Base-by-base conservation (phyloP, 768 basidiomycete species). In the Auricularia cornea region DNA sequence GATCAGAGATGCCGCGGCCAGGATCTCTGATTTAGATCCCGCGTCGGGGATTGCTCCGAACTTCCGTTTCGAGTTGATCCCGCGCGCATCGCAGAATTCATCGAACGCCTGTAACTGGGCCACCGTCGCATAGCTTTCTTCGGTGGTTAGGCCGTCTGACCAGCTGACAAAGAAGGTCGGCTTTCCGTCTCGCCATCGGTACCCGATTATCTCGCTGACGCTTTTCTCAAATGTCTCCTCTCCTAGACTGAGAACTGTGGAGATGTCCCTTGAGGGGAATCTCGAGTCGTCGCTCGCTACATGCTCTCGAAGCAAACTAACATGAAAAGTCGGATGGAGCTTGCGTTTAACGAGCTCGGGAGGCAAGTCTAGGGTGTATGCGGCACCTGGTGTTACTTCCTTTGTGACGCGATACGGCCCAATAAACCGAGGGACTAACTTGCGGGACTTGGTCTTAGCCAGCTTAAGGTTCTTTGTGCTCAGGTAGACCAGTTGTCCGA, bases 311-410 rank as follows among this genome's bases (percentile, higher is more conserved):
- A 82, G 64, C 12, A 73, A 56, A 2, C 62, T 70, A 0, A 68
- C 71, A 65, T 82, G 77, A 57, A 80, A 81, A 8, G 59, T 74
- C 0, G 69, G 69, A 40, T 76, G 72, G 6, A 79, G 72, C 3
- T 72, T 23, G 3, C 73, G 66, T 4, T 35, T 29, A 40, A 20
- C 23, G 0, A 77, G 63, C 2, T 72, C 72, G 0, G 41, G 56
- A 0, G 78, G 75, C 0, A 79, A 54, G 3, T 75, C 66, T 0
- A 80, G 63, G 3, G 18, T 67, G 63, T 77, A 79, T 0, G 61
- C 74, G 0, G 70, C 75, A 14, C 48, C 51, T 4, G 62, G 48
- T 3, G 33, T 54, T 10, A 56, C 33, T 30, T 31, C 62, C 16
- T 62, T 56, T 11, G 20, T n/a, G n/a, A 62, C 35, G 12, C 26